Base-by-base conservation (phyloP, 306 rosid species). In the Myrica gale region DNA sequence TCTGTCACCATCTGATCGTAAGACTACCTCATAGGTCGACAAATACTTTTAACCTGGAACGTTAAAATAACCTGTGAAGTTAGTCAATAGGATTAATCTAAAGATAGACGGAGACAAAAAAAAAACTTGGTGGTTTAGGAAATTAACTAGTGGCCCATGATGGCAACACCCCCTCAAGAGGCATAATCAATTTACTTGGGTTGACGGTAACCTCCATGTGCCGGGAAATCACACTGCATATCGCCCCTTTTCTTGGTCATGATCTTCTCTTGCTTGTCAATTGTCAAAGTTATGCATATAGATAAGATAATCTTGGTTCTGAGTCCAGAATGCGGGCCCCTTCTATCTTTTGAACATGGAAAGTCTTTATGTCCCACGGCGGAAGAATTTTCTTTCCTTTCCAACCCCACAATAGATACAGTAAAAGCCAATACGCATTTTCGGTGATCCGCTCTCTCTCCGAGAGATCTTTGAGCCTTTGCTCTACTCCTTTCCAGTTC, bases 1-100 rank as follows among this genome's bases (percentile, higher is more conserved):
- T 82, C 88, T 60, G 74, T 85, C 88, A 46, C 6, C 82, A 58
- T 82, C 85, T 65, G 76, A 82, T 85, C 79, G 32, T 73, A 72
- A 58, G 54, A 72, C 61, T 79, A 69, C 15, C 58, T 73, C 23
- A 4, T 68, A 48, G 43, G 54, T 84, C 77, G 32, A 23, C 43
- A 26, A 60, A 87, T 81, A 9, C 21, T n/a, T 51, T 55, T 74
- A 11, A 10, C n/a, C 19, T 47, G 44, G 16, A 45, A 16, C 37
- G 37, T 2, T 32, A 32, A 10, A 7, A 5, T 19, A 65, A 17
- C 39, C 69, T 26, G 39, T 21, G 37, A 32, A 32, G 37, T 32
- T 32, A 32, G 37, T 32, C 37, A 32, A 32, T 32, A 3, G 37
- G 37, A 32, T 32, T 32, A 32, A 67, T 75, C 73, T 44, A 37